phyloP scores from a whole-genome alignment of 495 filamentous ascomycete genomes.

The Articulospora tetracladia region DNA sequence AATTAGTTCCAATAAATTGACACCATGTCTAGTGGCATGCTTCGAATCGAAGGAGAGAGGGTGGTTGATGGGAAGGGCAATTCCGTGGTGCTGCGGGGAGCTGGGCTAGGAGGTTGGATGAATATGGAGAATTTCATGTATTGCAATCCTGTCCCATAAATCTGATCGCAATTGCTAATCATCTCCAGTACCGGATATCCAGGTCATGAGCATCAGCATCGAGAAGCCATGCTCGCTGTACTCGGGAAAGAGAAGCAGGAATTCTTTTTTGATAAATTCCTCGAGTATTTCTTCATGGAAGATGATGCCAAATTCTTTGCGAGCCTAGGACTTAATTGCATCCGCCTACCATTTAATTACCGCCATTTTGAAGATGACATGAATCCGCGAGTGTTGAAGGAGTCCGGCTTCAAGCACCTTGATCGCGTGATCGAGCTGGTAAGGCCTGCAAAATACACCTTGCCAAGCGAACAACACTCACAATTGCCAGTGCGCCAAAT shows the following conservation, averaged over 20 bases:
- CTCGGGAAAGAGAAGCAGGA: constrained; percentile 47
- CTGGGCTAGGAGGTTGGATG: constrained; percentile 32
- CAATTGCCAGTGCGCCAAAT: constrained; percentile 49
- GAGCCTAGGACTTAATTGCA: constrained; percentile 55
- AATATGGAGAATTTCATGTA: constrained; percentile 12
- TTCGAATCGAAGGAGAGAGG: constrained; percentile 37
- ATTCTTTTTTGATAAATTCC: constrained; percentile 47
- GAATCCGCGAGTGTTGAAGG: constrained; percentile 56
- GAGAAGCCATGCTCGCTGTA: constrained; percentile 49
- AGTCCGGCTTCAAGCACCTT: constrained; percentile 54
- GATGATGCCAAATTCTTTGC: constrained; percentile 60
- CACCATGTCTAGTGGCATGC: constrained; percentile 23
- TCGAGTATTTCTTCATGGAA: constrained; percentile 62
- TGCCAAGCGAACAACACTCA: too few species aligned
- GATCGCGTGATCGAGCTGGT: constrained; percentile 54
- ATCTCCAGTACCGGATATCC: constrained; percentile 65
- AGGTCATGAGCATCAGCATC: constrained; percentile 55
- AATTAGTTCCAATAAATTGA: not conserved
- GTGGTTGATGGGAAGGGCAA: constrained; percentile 40
- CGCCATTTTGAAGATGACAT: constrained; percentile 63
- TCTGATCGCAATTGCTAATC: constrained; percentile 38
- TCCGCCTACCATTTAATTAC: constrained; percentile 63
- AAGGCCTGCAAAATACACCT: too few species aligned
- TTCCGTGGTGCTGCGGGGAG: constrained; percentile 39
- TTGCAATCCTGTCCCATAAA: not conserved